These are phyloP conservation scores for Nicotiana tomentosiformis DNA, from an alignment of 257 asterid species.

Conservation along the genomic window DNA sequence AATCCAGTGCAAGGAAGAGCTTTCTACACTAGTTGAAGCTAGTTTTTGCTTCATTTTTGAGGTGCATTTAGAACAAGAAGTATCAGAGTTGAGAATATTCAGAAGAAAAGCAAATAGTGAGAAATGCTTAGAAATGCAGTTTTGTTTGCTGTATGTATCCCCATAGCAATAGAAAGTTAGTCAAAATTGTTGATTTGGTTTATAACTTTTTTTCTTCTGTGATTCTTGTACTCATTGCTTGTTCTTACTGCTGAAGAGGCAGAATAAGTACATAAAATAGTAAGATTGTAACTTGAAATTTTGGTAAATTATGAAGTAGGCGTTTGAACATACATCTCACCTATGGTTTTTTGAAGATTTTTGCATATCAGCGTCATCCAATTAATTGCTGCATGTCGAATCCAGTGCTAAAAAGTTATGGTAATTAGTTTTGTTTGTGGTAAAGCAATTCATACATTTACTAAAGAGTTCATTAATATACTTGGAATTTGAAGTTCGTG, in stretches of 20 bases:
- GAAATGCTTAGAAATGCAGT: background rate
- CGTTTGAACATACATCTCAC: too few species aligned
- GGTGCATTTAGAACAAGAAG: background rate
- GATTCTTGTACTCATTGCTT: background rate
- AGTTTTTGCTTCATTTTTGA: background rate
- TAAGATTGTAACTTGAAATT: too few species aligned
- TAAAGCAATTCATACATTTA: too few species aligned
- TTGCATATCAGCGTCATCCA: too few species aligned
- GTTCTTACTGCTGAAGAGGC: background rate
- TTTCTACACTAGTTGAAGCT: background rate
- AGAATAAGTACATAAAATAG: background rate
- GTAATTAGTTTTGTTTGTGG: too few species aligned
- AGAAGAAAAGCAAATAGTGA: background rate
- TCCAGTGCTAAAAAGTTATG: too few species aligned
- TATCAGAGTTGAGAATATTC: background rate
- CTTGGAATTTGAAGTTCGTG: too few species aligned
- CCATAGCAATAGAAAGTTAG: background rate
- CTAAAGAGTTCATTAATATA: too few species aligned
- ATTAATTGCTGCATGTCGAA: too few species aligned
- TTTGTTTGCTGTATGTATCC: background rate
- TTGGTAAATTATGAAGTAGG: too few species aligned
- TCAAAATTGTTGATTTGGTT: background rate
- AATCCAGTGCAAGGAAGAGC: background rate
- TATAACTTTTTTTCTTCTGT: background rate
- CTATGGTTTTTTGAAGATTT: too few species aligned